A percentile compares a stretch with the other conserved stretches of the same genome.
phyloP scores from a whole-genome alignment of 805 yeast genomes.

The Yarrowia bubula region DNA sequence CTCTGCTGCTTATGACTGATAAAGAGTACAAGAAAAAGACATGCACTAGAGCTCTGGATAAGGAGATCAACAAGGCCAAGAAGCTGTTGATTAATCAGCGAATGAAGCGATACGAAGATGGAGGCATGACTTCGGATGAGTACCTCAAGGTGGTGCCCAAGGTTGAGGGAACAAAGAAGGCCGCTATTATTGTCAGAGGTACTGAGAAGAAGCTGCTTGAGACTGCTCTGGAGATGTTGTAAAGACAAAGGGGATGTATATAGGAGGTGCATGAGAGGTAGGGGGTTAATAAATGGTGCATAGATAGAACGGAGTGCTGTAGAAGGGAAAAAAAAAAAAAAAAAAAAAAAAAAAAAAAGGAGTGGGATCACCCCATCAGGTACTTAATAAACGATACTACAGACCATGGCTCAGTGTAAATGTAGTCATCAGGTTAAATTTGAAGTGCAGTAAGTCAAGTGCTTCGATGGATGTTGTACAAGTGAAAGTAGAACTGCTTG shows the following conservation, averaged over 20 bases:
- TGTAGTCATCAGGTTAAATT: too few relatives aligned
- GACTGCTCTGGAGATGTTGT: neutral
- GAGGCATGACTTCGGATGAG: conserved; percentile 32
- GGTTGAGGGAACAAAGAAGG: conserved; percentile 25
- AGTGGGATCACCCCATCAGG: too few relatives aligned
- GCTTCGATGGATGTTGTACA: too few relatives aligned
- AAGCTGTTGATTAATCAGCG: conserved; percentile 28
- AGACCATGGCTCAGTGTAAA: too few relatives aligned
- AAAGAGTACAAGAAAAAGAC: conserved; percentile 29
- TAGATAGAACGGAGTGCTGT: neutral
- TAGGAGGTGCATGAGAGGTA: conserved; percentile 8
- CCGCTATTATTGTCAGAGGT: conserved; percentile 35
- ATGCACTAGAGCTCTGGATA: conserved; percentile 23
- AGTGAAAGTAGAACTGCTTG: too few relatives aligned
- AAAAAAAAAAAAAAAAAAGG: too few relatives aligned
- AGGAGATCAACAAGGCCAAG: conserved; percentile 28
- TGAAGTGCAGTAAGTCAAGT: too few relatives aligned
- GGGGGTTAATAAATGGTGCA: neutral
- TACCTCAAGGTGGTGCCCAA: conserved; percentile 30
- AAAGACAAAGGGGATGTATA: neutral
- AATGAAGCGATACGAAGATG: conserved; percentile 31
- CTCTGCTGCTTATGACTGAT: conserved; percentile 29
- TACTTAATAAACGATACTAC: too few relatives aligned
- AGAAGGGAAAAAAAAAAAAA: too few relatives aligned
- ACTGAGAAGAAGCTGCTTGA: conserved; percentile 35